Base-by-base conservation (phyloP, 2,329 filamentous ascomycete species). In the Nemania diffusa region DNA sequence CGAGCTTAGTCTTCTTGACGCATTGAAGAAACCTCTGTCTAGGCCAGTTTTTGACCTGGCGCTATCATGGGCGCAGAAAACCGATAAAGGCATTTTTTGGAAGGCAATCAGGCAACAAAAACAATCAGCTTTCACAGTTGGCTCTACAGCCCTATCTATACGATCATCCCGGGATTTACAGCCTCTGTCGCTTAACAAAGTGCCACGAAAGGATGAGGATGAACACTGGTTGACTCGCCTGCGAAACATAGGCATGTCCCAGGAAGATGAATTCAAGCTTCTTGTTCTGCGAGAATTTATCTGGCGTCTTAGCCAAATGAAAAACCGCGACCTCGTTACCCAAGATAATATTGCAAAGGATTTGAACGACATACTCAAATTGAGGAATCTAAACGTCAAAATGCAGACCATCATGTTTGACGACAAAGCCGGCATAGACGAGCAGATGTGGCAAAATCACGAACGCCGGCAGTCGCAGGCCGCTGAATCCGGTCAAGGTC, bases 351-450 rank as follows among this genome's bases (percentile, higher is more conserved):
- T 83, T 68, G 62, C 78, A 71, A 78, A 74, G 17, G 77, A 85
- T n/a, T 84, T 92, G 68, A 92, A 91, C 72, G 87, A 87, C 58
- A 88, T 97, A 13, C 86, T 98, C 6, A 85, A 90, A 0, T 81
- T 98, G 26, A 91, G 92, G 69, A 90, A 89, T 46, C 82, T 97
- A 58, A 89, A 90, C 13, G 89, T 97, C 34, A 92, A 90, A 1
- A 91, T 92, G 2, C 93, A 97, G 76, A 98, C 93, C 0, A 91
- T 99, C 1, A 91, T 98, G 76, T 98, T 98, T 74, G 94, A 97
- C 72, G 93, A 94, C 62, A 87, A 88, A 44, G 85, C 85, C 46
- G 82, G 88, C 8, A 80, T 88, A 9, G 84, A 83, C 24, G 80
- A 81, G 52, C 76, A 79, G 1, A 63, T 74, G 13, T 75, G 76